Evolutionary conservation across 192 early-diverging fungal species (phyloP), one percentile per base, ranked within the genome.

Genomic region (Coemansia sp.): DNA sequence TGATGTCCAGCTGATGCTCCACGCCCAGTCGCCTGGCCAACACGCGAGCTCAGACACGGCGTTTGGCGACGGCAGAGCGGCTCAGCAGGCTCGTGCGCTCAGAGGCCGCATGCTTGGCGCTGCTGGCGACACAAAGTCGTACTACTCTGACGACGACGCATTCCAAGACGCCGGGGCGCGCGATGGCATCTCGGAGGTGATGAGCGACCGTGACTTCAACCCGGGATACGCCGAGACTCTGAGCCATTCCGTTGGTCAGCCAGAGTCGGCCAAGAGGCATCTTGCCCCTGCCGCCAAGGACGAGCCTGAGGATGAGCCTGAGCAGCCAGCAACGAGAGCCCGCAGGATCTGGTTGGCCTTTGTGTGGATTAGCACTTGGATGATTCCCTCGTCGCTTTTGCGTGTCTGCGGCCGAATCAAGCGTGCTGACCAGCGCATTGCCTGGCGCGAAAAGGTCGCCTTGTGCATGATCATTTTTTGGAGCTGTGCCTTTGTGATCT

Each of bases 361-460:
- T 68, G 77, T 79, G 40, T 79, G 79, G 84, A 29, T 74, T 8
- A 74, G 63, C 57, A 85, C 84, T 10, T 85, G 76, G 76, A 64
- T 75, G 91, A 86, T 98, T 43, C 97, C 97, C n/a, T 87, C 87
- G 31, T 70, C 68, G 20, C 87, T 81, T 27, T 68, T 99, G 43
- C 62, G 44, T 16, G 87, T 76, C 69, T 92, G 93, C 72, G 94
- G 94, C 27, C 85, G 90, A 36, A 94, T 96, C 89, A 87, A 90
- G 75, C 87, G 89, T 50, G 85, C 80, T 20, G 93, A 94, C 72
- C 85, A 95, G 63, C 92, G 89, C 47, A 88, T 94, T 83, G 98
- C 98, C 9, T 99, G 98, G 98, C 89, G 98, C 65, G 98, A 99
- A 76, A 98, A 99, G 78, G 87, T 97, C 10, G 93, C 98, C 2